Evolutionary conservation across 768 basidiomycete genomes (phyloP), one percentile per base, ranked within the genome.

Genomic region (Fomitopsis pulvina): DNA sequence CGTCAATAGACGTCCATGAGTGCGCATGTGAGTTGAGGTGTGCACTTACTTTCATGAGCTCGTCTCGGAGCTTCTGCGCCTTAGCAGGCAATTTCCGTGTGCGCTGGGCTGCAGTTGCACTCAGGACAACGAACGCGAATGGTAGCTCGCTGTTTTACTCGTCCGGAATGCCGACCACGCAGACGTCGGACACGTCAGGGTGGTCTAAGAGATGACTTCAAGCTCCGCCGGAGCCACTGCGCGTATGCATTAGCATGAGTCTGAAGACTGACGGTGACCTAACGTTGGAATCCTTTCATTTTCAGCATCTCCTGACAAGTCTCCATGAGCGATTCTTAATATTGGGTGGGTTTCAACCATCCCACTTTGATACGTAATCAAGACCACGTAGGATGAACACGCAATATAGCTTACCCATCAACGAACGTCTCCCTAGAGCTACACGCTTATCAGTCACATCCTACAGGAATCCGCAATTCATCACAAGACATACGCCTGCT

Each of bases 71-170:
- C 41, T 64, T 60, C 2, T 68, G 63, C 0, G 57, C 68, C 24
- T 66, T 74, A 10, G 50, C 53, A 3, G 66, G 55, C 28, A 70
- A 60, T 27, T 48, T 50, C 28, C 68, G 66, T 16, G 65, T 55
- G 40, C 73, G 68, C 30, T 62, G 61, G 9, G 69, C 68, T 3
- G 71, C 66, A 12, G 69, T 68, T 3, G 63, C 57, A 41, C 67
- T 66, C 16, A 80, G 72, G 2, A 83, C 83, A 21, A 89, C 68
- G 61, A 78, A 89, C 7, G 87, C 87, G 47, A 85, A 58, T 0
- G 88, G 87, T 10, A 86, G 56, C 61, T 91, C 87, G 16, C 87
- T 86, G 50, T 76, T 84, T 60, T 83, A 87, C 21, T 88, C 86
- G 57, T 90, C 84, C 1, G 74, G 73, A 18, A 87, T 60, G 4